These are phyloP conservation scores for Boletus rufocinnamomeus DNA, from an alignment of 768 basidiomycete genomes.

Conservation along the genomic window DNA sequence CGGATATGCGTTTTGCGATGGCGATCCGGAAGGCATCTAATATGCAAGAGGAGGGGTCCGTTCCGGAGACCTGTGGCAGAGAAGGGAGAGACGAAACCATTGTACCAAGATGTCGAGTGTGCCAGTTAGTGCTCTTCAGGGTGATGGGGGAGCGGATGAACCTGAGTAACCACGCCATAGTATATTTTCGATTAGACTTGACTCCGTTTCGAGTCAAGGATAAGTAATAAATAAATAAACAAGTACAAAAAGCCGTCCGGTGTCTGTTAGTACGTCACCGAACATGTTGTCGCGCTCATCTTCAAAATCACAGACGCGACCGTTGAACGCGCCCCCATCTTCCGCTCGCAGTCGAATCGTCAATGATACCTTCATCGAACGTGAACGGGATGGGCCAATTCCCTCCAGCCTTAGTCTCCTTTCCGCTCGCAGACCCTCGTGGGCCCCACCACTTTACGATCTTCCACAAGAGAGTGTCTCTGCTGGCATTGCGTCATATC, in stretches of 20 bases:
- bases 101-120: slow-evolving; percentile 11
- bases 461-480: slow-evolving; percentile 26
- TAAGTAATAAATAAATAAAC: not conserved
- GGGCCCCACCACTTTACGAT: slow-evolving; percentile 35
- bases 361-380: slow-evolving; percentile 19
- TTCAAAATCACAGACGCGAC: slow-evolving; percentile 22
- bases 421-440: slow-evolving; percentile 36
- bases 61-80: slow-evolving; percentile 44
- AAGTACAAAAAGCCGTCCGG: not conserved
- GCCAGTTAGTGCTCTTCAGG: not conserved
- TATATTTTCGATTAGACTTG: not conserved
- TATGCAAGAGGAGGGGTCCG: slow-evolving; percentile 65
- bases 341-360: slow-evolving; percentile 27
- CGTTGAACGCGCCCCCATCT: not conserved
- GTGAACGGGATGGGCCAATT: slow-evolving; percentile 27
- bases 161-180: slow-evolving; percentile 12
- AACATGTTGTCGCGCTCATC: slow-evolving; percentile 32
- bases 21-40: slow-evolving; percentile 82
- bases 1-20: slow-evolving; percentile 71
- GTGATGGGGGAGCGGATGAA: not conserved
- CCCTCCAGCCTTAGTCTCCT: slow-evolving; percentile 35
- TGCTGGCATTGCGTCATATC: slow-evolving; percentile 30
- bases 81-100: slow-evolving; percentile 40
- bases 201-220: not conserved
- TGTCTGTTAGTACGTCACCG: too few species aligned